Base-by-base conservation (phyloP, 768 basidiomycete species). In the Xerocomus potaroensis region DNA sequence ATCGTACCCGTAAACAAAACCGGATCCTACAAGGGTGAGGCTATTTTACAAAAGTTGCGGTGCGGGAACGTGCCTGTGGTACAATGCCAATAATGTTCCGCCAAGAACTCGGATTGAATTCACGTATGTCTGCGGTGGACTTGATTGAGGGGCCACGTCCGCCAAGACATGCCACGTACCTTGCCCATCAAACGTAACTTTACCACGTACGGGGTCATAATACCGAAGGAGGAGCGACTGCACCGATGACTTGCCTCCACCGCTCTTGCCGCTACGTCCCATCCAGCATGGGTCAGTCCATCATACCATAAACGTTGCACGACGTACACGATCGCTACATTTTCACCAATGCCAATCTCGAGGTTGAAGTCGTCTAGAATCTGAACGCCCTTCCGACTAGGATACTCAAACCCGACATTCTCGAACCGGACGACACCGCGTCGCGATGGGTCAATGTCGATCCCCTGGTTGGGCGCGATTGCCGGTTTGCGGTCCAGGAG, bases 1-100 rank as follows among this genome's bases (percentile, higher is more conserved):
- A 97, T 94, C 0, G 92, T 95, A 3, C 92, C 91, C 3, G 87
- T 85, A 66, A 96, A 96, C 23, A 96, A 66, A 3, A 92, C 81
- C 0, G 92, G 91, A 51, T 95, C 92, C 71, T 76, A 22, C n/a
- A n/a, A n/a, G n/a, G n/a, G n/a, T n/a, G n/a, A n/a, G n/a, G n/a
- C n/a, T n/a, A n/a, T n/a, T n/a, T n/a, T n/a, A n/a, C n/a, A n/a
- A n/a, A n/a, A n/a, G n/a, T n/a, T n/a, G n/a, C n/a, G n/a, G n/a
- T n/a, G n/a, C n/a, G n/a, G n/a, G n/a, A 10, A 51, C 60, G 16
- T 26, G 72, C 76, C 68, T 97, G 94, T 11, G 93, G 94, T 2
- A 98, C 93, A n/a, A 97, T 81, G 0, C 92, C 91, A 36, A 98
- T 91, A 24, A 86, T 77, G 46, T 74, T 73, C 33, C 95, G 79